A percentile compares a stretch with the other conserved stretches of the same genome.
phyloP scores from a whole-genome alignment of 2,329 filamentous ascomycete species.

The Penicillium sp. region DNA sequence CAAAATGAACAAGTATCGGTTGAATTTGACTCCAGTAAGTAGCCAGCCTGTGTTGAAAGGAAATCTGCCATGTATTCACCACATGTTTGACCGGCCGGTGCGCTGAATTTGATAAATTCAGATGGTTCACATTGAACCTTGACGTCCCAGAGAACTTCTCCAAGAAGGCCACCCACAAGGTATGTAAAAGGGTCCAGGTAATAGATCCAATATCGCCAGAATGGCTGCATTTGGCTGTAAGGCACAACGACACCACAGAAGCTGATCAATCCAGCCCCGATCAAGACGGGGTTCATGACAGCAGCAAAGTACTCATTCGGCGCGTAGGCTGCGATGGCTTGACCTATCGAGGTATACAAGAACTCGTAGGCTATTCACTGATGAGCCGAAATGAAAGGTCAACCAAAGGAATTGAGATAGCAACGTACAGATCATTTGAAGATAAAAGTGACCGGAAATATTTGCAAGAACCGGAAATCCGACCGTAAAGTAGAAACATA shows the following conservation, averaged over 20 bases:
- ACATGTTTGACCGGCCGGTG: slow-evolving; percentile 35
- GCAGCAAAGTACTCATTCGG: slow-evolving; percentile 65
- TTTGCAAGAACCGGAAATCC: slow-evolving; percentile 45
- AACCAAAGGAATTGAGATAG: neutral
- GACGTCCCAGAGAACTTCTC: slow-evolving; percentile 44
- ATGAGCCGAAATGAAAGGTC: neutral
- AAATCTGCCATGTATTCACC: slow-evolving; percentile 41
- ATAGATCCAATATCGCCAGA: slow-evolving; percentile 52
- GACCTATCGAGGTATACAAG: slow-evolving; percentile 49
- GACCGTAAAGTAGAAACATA: slow-evolving; percentile 64
- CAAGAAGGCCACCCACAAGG: slow-evolving; percentile 45
- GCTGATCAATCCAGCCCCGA: slow-evolving; percentile 49
- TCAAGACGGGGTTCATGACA: slow-evolving; percentile 60
- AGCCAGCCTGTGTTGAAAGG: slow-evolving; percentile 31
- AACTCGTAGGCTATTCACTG: slow-evolving; percentile 44
- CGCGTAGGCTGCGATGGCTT: slow-evolving; percentile 62
- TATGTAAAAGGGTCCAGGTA: slow-evolving; percentile 51
- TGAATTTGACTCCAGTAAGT: slow-evolving; percentile 34
- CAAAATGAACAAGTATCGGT: slow-evolving; percentile 36
- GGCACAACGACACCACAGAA: slow-evolving; percentile 48
- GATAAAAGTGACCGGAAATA: slow-evolving; percentile 42
- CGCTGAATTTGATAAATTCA: slow-evolving; percentile 36
- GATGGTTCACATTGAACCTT: slow-evolving; percentile 39
- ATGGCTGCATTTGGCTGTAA: slow-evolving; percentile 41
- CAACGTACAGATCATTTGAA: slow-evolving; percentile 45